phyloP scores from a whole-genome alignment of 192 early-diverging fungal species.

The Lobosporangium transversale region DNA sequence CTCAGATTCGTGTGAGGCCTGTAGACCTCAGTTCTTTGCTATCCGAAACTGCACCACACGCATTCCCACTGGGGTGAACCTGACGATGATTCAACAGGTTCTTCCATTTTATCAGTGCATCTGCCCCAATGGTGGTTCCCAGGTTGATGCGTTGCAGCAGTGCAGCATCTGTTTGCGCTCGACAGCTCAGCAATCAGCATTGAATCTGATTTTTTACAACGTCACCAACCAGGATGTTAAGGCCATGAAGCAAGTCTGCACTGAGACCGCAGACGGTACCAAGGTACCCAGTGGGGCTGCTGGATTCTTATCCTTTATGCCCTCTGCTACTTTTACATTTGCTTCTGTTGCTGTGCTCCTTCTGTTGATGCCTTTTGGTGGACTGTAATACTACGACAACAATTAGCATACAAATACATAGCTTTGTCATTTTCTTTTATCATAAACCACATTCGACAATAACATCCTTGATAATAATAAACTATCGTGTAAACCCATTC shows the following conservation, averaged over 20 bases:
- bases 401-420: too few species aligned
- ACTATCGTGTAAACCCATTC: too few species aligned
- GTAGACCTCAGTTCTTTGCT: conserved; percentile 6
- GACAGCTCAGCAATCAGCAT: conserved; percentile 14
- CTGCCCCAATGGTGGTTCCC: conserved; percentile 12
- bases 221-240: conserved; percentile 32
- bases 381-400: too few species aligned
- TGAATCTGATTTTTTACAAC: conserved; percentile 26
- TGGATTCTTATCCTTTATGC: conserved; percentile 8
- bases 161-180: conserved; percentile 40
- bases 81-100: conserved; percentile 39
- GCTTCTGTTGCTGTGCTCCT: too few species aligned
- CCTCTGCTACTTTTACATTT: too few species aligned
- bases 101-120: conserved; percentile 41
- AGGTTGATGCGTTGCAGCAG: conserved; percentile 16
- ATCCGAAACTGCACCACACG: conserved; percentile 14
- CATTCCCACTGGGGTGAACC: conserved; percentile 20
- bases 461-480: too few species aligned
- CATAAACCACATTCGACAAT: too few species aligned
- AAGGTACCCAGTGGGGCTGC: conserved; percentile 12
- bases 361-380: too few species aligned
- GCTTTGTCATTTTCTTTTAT: too few species aligned
- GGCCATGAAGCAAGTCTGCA: conserved; percentile 29
- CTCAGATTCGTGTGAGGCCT: conserved; percentile 16
- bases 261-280: conserved; percentile 14